Evolutionary conservation across 441 rosid genomes (phyloP).

Genomic region (Erodium chrysanthum): DNA sequence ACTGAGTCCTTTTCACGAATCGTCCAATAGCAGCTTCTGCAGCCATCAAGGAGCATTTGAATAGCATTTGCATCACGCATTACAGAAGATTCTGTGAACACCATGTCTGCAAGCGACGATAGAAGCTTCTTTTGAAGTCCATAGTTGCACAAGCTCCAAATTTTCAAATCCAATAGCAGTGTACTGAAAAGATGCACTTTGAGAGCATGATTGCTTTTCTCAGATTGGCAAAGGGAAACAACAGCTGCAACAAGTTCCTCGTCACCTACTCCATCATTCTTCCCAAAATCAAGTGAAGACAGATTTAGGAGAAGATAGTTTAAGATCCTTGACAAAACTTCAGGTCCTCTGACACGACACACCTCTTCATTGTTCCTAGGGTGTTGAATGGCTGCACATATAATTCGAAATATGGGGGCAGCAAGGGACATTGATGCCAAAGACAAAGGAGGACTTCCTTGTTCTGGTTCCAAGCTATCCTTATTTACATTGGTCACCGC

Average conservation of each 20-base stretch:
- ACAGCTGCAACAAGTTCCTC: slow-evolving; percentile 98
- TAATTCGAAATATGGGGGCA: slow-evolving; percentile 81
- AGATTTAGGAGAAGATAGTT: slow-evolving; percentile 74
- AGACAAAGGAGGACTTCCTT: slow-evolving; percentile 47
- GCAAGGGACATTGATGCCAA: slow-evolving; percentile 67
- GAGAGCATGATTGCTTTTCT: slow-evolving; percentile 70
- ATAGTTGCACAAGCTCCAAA: slow-evolving; percentile 97
- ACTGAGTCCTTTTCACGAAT: slow-evolving; percentile 73
- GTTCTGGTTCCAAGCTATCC: slow-evolving; percentile 69
- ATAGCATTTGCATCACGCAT: slow-evolving; percentile 98
- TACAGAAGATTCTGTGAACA: slow-evolving; percentile 77
- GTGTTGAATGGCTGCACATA: slow-evolving; percentile 73
- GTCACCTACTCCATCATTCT: slow-evolving; percentile 62
- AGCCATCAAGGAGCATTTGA: slow-evolving; percentile 98
- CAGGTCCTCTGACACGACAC: slow-evolving; percentile 72
- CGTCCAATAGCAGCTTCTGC: slow-evolving; percentile 98
- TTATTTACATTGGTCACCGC: slow-evolving; percentile 59
- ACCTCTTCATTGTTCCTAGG: slow-evolving; percentile 91
- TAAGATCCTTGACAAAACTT: slow-evolving; percentile 77
- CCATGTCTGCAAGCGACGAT: slow-evolving; percentile 97
- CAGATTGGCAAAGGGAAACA: slow-evolving; percentile 82
- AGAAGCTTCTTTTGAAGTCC: slow-evolving; percentile 95
- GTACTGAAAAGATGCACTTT: slow-evolving; percentile 93
- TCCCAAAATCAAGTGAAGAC: slow-evolving; percentile 54
- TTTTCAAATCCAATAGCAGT: slow-evolving; percentile 76